Evolutionary conservation across 768 basidiomycete genomes (phyloP).

Genomic region (Leucosporidium scottii): DNA sequence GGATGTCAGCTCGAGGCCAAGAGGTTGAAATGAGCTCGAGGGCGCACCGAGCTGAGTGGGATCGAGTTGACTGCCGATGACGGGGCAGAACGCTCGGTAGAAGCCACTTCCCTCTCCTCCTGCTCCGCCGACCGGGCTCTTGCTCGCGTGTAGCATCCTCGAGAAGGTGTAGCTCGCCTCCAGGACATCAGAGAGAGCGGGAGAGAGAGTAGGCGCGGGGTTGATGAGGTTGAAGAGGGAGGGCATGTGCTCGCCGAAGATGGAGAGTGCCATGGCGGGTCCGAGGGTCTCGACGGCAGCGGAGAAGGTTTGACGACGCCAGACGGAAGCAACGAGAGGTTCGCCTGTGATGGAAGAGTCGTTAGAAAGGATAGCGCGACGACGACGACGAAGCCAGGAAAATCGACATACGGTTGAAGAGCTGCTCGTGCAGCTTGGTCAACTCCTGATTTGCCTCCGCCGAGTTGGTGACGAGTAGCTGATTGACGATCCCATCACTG

Average conservation of each 20-base stretch:
- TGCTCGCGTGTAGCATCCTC: conserved; percentile 74
- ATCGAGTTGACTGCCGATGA: conserved; percentile 64
- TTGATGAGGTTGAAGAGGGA: conserved; percentile 54
- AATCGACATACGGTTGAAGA: conserved; percentile 63
- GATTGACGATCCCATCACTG: conserved; percentile 73
- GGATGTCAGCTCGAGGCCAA: neutral
- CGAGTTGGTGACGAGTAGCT: conserved; percentile 77
- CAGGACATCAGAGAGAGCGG: conserved; percentile 55
- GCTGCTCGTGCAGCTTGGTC: conserved; percentile 77
- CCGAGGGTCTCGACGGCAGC: conserved; percentile 74
- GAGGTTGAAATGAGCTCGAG: too few relatives aligned
- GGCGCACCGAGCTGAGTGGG: conserved; percentile 57
- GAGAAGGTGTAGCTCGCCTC: conserved; percentile 71
- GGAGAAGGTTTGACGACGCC: conserved; percentile 82
- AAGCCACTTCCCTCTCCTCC: conserved; percentile 55
- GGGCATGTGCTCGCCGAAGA: conserved; percentile 67
- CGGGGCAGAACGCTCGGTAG: conserved; percentile 66
- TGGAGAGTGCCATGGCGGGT: conserved; percentile 59
- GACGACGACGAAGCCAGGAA: neutral
- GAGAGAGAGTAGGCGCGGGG: conserved; percentile 33
- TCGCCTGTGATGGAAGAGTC: too few relatives aligned
- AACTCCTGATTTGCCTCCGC: conserved; percentile 75
- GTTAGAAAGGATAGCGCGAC: too few relatives aligned
- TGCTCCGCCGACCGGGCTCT: conserved; percentile 48
- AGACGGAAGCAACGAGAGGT: conserved; percentile 78